Evolutionary conservation across 2,329 filamentous ascomycete genomes (phyloP), one percentile per base, ranked within the genome.

Genomic region (Pseudogymnoascus sp.): DNA sequence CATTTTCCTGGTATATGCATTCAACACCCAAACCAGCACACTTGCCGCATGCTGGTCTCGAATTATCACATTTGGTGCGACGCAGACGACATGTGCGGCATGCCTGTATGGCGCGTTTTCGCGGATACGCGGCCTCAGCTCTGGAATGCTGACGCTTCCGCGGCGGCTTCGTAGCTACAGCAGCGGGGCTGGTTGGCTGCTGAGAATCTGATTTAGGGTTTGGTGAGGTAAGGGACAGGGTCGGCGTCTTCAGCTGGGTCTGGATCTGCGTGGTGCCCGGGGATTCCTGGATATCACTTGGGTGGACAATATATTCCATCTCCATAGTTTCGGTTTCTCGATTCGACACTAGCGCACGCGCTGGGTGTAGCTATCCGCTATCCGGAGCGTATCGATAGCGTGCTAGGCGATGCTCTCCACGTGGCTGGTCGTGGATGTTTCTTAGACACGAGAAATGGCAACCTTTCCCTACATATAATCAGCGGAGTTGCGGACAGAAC

Each of bases 31-130:
- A 66, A 36, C 66, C 68, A 53, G 68, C 60, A 47, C 71, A 73
- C 18, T 68, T 68, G 6, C 68, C 68, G 37, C 71, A 73, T 9
- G 69, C 64, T 14, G 71, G 71, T 41, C 68, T 65, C 59, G 66
- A 69, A 53, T 73, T 71, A 61, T 73, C 69, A 61, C 71, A 73
- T 63, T 72, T 72, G 12, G 70, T 72, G 39, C 70, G 62, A 30
- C 71, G 64, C 18, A 68, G 65, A 35, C 71, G 64, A 63, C 71
- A 73, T 11, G 68, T 69, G 58, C 71, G 69, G 62, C 71, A 73
- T 9, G 71, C 71, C 61, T 67, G 65, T 37, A 72, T 68, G 18
- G 71, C 71, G 36, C 71, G 66, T 59, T 71, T 72, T 47, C 71
- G 66, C 38, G 71, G 70, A 53, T 53, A 53, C 11, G 47, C 47